Evolutionary conservation across 2,329 filamentous ascomycete species (phyloP).

Genomic region (Zymoseptoria tritici): DNA sequence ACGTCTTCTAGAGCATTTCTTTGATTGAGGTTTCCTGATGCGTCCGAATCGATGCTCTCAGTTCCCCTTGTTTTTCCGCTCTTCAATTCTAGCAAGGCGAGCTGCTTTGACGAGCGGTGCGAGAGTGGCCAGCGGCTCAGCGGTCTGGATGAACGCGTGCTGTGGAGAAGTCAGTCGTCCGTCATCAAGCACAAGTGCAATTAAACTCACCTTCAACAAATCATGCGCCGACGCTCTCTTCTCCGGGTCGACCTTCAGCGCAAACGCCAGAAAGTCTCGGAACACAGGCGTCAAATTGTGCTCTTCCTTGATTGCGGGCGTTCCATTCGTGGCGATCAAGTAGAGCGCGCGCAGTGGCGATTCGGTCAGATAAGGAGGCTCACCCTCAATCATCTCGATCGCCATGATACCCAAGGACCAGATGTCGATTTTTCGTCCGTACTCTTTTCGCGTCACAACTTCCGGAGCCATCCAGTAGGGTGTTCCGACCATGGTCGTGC

Average conservation of each 20-base stretch:
- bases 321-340: slow-evolving; percentile 94
- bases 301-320: slow-evolving; percentile 90
- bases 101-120: slow-evolving; percentile 83
- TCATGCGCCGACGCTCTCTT: slow-evolving; percentile 94
- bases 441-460: slow-evolving; percentile 94
- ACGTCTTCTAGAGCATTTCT: not conserved
- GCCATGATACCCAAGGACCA: slow-evolving; percentile 99
- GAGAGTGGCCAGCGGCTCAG: slow-evolving; percentile 56
- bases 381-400: slow-evolving; percentile 99
- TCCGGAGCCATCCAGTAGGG: slow-evolving; percentile 99
- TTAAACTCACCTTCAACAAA: slow-evolving; percentile 70
- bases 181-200: not conserved
- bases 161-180: slow-evolving; percentile 19
- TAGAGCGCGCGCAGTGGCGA: slow-evolving; percentile 87
- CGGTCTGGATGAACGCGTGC: slow-evolving; percentile 45
- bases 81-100: slow-evolving; percentile 74
- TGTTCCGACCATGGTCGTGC: slow-evolving; percentile 97
- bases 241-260: slow-evolving; percentile 92
- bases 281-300: slow-evolving; percentile 73
- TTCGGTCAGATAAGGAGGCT: slow-evolving; percentile 93
- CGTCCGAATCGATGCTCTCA: slow-evolving; percentile 3
- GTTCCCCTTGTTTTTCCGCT: slow-evolving; percentile 48
- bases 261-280: slow-evolving; percentile 84
- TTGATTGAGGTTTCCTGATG: not conserved
- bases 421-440: slow-evolving; percentile 96